Conservation (phyloP, 371 early-diverging fungal genomes). For the Mucor circinelloides region DNA sequence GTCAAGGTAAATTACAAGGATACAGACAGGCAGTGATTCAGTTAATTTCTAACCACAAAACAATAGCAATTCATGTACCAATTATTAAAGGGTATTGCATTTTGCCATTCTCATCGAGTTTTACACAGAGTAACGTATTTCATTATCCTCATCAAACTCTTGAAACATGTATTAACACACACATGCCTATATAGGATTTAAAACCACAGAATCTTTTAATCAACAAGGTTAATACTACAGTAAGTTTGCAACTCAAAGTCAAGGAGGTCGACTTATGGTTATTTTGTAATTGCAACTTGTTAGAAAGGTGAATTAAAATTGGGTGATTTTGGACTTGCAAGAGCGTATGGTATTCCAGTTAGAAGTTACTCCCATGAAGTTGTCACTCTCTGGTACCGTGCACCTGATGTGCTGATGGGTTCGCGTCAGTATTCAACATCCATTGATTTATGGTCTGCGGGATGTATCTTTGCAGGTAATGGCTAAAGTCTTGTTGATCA, state of each 20-base stretch:
- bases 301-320: slow-evolving; percentile 90
- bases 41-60: background rate
- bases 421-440: slow-evolving; percentile 96
- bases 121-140: slow-evolving; percentile 67
- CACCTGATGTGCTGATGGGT: slow-evolving; percentile 99
- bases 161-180: background rate
- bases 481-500: background rate
- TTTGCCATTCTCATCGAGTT: slow-evolving; percentile 80
- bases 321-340: slow-evolving; percentile 95
- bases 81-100: slow-evolving; percentile 79
- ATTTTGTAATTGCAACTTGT: slow-evolving; percentile 51
- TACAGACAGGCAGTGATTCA: background rate
- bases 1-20: slow-evolving; percentile 60
- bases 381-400: slow-evolving; percentile 94
- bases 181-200: slow-evolving; percentile 63
- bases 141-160: background rate
- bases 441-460: slow-evolving; percentile 99
- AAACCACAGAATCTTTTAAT: slow-evolving; percentile 85
- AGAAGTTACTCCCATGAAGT: slow-evolving; percentile 98
- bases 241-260: background rate
- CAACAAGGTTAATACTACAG: slow-evolving; percentile 58
- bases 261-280: slow-evolving; percentile 46
- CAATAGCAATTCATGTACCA: slow-evolving; percentile 80
- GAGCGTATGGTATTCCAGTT: slow-evolving; percentile 97
- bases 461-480: slow-evolving; percentile 93